These are phyloP conservation scores for Fragaria nilgerrensis DNA, from an alignment of 306 rosid species.

Conservation along the genomic window DNA sequence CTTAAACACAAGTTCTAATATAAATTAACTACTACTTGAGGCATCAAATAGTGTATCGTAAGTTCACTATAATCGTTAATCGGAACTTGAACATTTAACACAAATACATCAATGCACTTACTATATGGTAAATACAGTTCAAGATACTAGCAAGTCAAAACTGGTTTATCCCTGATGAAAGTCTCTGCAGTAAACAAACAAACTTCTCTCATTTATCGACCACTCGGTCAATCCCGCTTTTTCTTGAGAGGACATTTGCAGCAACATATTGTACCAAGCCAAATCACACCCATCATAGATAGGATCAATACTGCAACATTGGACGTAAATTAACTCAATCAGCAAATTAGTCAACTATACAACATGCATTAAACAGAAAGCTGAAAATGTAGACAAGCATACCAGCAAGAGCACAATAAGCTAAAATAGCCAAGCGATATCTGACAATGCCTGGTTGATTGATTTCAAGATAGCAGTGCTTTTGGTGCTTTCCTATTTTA, in stretches of 20 bases:
- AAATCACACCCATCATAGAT: slow-evolving; percentile 22
- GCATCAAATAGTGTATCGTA: not conserved
- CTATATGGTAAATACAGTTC: not conserved
- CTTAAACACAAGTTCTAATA: not conserved
- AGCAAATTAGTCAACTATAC: not conserved
- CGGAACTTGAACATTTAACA: too few species aligned
- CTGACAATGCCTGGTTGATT: slow-evolving; percentile 59
- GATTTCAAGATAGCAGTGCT: slow-evolving; percentile 65
- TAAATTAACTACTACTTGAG: not conserved
- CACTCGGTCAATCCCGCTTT: slow-evolving; percentile 29
- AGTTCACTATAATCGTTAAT: not conserved
- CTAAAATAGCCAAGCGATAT: slow-evolving; percentile 59
- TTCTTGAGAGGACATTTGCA: slow-evolving; percentile 30
- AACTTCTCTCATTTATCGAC: not conserved
- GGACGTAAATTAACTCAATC: not conserved
- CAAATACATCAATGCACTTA: not conserved
- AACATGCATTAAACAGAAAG: not conserved
- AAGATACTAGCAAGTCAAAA: not conserved
- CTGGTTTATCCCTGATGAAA: not conserved
- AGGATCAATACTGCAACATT: slow-evolving; percentile 36
- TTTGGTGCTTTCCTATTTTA: slow-evolving; percentile 30
- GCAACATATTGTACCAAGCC: slow-evolving; percentile 19
- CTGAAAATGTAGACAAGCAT: slow-evolving; percentile 23
- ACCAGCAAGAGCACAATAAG: slow-evolving; percentile 41
- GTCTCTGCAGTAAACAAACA: not conserved